phyloP scores from a whole-genome alignment of 2,329 filamentous ascomycete species.

The Plectosphaerella sp. region DNA sequence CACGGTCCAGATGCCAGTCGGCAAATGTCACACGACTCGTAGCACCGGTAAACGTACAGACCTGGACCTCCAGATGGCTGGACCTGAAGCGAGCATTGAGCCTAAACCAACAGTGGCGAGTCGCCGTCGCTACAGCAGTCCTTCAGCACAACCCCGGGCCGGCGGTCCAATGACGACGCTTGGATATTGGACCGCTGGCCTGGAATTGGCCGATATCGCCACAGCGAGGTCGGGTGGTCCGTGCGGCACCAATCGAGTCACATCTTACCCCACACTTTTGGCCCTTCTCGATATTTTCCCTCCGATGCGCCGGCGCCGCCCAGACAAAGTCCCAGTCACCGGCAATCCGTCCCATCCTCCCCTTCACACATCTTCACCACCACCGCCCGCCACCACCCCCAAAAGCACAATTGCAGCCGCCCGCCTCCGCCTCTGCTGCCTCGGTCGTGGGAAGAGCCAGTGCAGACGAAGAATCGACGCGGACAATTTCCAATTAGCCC shows the following conservation, averaged over 20 bases:
- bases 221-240: neutral
- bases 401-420: neutral
- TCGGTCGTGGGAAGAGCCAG: neutral
- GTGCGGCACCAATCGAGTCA: constrained; percentile 1
- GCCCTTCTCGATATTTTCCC: constrained; percentile 3
- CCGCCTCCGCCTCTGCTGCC: constrained; percentile 2
- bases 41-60: no score
- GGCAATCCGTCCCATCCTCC: neutral
- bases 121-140: no score
- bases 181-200: no score
- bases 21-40: no score
- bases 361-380: neutral
- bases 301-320: constrained; percentile 1
- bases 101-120: no score
- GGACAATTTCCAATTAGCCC: neutral
- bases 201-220: constrained; percentile 2
- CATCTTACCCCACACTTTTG: constrained; percentile 1
- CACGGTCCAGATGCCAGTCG: no score
- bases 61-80: no score
- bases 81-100: no score
- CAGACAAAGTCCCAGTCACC: neutral
- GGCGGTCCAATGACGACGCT: no score
- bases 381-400: neutral
- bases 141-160: no score
- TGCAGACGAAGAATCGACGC: no score